Conservation (phyloP, 2,329 filamentous ascomycete species). For the Xylariales sp. region DNA sequence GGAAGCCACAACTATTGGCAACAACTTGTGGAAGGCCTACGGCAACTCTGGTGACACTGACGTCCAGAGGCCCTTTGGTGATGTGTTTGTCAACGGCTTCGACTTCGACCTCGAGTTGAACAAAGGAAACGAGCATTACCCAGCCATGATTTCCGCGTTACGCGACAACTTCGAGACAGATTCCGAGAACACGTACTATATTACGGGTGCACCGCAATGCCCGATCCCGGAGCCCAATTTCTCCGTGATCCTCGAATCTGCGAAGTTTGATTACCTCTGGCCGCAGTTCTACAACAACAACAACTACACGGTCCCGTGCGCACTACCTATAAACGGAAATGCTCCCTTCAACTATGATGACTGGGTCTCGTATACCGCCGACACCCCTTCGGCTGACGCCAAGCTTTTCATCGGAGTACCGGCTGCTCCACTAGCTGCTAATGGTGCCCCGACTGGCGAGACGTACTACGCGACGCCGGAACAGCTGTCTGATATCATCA, state of each 20-base stretch:
- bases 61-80: slow-evolving; percentile 58
- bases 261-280: slow-evolving; percentile 57
- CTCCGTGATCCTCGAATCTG: slow-evolving; percentile 52
- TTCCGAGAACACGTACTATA: slow-evolving; percentile 54
- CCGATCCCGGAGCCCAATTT: slow-evolving; percentile 59
- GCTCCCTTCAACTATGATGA: slow-evolving; percentile 53
- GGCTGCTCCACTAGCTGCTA: slow-evolving; percentile 52
- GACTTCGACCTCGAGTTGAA: slow-evolving; percentile 52
- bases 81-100: slow-evolving; percentile 53
- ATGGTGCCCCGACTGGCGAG: slow-evolving; percentile 48
- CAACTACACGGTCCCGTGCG: slow-evolving; percentile 48
- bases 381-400: slow-evolving; percentile 51
- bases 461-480: slow-evolving; percentile 52
- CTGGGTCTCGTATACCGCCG: slow-evolving; percentile 51
- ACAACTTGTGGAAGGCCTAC: slow-evolving; percentile 59
- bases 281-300: slow-evolving; percentile 63
- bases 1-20: slow-evolving; percentile 56
- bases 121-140: slow-evolving; percentile 52
- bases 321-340: slow-evolving; percentile 50
- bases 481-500: slow-evolving; percentile 48
- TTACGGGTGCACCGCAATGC: slow-evolving; percentile 62
- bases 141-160: slow-evolving; percentile 47
- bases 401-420: slow-evolving; percentile 56
- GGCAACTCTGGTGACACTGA: slow-evolving; percentile 52
- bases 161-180: slow-evolving; percentile 52